Conservation (phyloP, 176 grass and related monocot species). For the Tuctoria greenei region DNA sequence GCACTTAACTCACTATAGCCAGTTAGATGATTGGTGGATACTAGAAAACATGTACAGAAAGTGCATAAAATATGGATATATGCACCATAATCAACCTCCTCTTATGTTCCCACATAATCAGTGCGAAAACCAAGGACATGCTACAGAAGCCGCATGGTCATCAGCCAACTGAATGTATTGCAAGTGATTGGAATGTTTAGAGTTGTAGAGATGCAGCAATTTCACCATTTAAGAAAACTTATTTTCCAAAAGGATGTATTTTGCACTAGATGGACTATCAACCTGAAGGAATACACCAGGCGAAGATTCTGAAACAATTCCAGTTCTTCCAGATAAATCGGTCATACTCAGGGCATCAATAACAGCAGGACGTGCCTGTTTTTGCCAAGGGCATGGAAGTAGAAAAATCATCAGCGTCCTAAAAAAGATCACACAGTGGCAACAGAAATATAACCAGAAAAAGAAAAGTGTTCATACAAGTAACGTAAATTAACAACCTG, state of each 20-base stretch:
- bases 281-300: slow-evolving; percentile 98
- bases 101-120: not conserved
- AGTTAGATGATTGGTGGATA: not conserved
- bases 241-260: slow-evolving; percentile 1
- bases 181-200: slow-evolving; percentile 8
- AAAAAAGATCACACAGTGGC: slow-evolving; percentile 15
- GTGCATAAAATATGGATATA: not conserved
- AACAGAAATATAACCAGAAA: slow-evolving; percentile 1
- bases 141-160: not conserved
- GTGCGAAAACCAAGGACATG: not conserved
- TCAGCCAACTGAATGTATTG: slow-evolving; percentile 13
- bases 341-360: slow-evolving; percentile 70
- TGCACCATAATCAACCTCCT: not conserved
- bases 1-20: not conserved
- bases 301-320: slow-evolving; percentile 76
- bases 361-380: slow-evolving; percentile 76
- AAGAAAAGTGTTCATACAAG: not conserved
- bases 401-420: slow-evolving; percentile 40
- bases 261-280: slow-evolving; percentile 20
- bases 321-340: slow-evolving; percentile 77
- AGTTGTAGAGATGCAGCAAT: slow-evolving; percentile 12
- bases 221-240: slow-evolving; percentile 9
- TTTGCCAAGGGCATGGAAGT: slow-evolving; percentile 32
- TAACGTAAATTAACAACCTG: not conserved
- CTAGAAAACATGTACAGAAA: not conserved